Evolutionary conservation across 768 basidiomycete species (phyloP), one percentile per base, ranked within the genome.

Genomic region (Pleurotus tuoliensis): DNA sequence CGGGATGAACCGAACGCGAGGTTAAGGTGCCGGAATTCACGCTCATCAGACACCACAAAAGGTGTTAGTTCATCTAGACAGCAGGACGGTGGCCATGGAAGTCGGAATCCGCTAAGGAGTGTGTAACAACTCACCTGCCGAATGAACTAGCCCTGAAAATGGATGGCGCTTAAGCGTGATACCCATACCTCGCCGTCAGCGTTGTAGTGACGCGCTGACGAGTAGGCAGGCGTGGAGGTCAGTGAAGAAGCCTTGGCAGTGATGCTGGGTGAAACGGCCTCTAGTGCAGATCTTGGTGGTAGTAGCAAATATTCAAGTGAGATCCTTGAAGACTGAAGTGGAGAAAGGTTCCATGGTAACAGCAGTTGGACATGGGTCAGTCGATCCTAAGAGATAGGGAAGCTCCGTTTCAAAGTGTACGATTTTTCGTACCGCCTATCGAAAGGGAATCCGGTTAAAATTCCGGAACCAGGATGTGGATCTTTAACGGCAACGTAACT

Each of bases 61-160:
- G 84, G 86, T 84, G 86, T 87, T 86, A 83, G 85, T 87, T 87
- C 82, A 83, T 88, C 81, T 82, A 87, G 83, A 88, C 86, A 88
- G 85, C 86, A 86, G 86, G 84, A 87, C 81, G 82, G 24, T 87
- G 85, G 84, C 82, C 86, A 87, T 87, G 83, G 85, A 87, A 86
- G 86, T 87, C 82, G 80, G 82, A 86, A 24, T 24, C 24, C 24
- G 24, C 24, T 24, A 24, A 24, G 24, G 24, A 24, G 24, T 24
- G 24, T 24, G 24, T 24, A 24, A 24, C 24, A 24, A 24, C 24
- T 24, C 24, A 24, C 24, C 86, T 87, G 86, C 86, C 83, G 84
- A 89, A 89, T 85, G 82, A 87, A 87, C 86, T 87, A 86, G 86
- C 86, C 86, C 84, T 87, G 83, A 88, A 88, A 88, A 88, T 87